These are phyloP conservation scores for Plectranthus barbatus DNA, from an alignment of 257 asterid species.

Conservation along the genomic window DNA sequence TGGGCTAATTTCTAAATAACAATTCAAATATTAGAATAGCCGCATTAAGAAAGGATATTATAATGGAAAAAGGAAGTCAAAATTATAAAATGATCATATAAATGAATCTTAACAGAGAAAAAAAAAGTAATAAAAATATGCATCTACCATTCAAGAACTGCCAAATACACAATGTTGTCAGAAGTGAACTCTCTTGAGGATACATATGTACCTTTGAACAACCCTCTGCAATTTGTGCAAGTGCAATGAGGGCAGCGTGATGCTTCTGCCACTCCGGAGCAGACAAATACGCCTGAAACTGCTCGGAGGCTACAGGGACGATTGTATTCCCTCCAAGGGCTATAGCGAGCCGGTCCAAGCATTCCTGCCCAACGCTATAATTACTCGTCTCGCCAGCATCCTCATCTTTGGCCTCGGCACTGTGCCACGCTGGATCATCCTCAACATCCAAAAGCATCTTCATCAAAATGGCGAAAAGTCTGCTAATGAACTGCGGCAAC, in stretches of 20 bases:
- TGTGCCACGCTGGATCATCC: constrained; percentile 90
- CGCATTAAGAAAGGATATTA: too few species aligned
- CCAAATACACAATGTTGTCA: neutral
- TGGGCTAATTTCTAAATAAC: too few species aligned
- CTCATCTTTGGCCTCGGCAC: constrained; percentile 76
- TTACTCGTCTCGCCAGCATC: constrained; percentile 97
- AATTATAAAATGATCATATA: too few species aligned
- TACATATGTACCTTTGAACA: constrained; percentile 57
- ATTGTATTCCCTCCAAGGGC: constrained; percentile 89
- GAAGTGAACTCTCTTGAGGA: neutral
- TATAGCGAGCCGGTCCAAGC: constrained; percentile 81
- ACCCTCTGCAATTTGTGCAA: constrained; percentile 98
- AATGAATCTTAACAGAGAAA: too few species aligned
- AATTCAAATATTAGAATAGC: too few species aligned
- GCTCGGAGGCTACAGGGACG: constrained; percentile 94
- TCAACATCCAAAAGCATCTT: constrained; percentile 81
- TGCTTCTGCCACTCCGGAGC: constrained; percentile 95
- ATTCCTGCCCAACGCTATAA: constrained; percentile 92
- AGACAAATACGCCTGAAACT: constrained; percentile 62
- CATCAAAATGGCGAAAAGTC: constrained; percentile 76
- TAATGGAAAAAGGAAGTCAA: too few species aligned
- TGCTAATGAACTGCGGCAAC: constrained; percentile 80
- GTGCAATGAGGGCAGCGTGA: constrained; percentile 89
- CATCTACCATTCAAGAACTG: too few species aligned
- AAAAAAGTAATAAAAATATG: too few species aligned